Conservation (phyloP, 768 basidiomycete species). For the Boletus speciosus region DNA sequence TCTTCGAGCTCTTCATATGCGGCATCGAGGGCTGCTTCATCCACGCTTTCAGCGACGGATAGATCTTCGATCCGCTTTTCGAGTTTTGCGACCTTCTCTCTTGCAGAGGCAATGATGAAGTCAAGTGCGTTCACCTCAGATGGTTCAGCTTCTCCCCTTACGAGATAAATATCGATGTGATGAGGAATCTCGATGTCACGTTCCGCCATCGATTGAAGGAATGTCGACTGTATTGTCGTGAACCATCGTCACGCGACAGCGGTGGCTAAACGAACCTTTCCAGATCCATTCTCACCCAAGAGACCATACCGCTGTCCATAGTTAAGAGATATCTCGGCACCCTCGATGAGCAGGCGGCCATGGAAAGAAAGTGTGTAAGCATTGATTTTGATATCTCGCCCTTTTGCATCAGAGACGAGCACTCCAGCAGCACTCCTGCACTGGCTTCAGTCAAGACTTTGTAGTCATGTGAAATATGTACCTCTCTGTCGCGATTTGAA, state of each 20-base stretch:
- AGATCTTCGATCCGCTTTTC: constrained; percentile 94
- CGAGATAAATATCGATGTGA: constrained; percentile 98
- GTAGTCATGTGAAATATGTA: constrained; percentile 27
- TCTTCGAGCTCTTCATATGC: constrained; percentile 97
- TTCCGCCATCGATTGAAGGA: constrained; percentile 92
- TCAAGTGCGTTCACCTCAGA: constrained; percentile 95
- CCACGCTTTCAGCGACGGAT: constrained; percentile 83
- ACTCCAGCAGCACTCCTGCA: constrained; percentile 86
- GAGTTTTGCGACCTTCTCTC: constrained; percentile 87
- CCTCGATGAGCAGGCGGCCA: constrained; percentile 76
- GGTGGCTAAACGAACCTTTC: constrained; percentile 65
- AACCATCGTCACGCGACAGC: constrained; percentile 1
- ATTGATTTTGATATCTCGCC: constrained; percentile 97
- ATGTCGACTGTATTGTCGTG: constrained; percentile 67
- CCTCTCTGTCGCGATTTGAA: constrained; percentile 89
- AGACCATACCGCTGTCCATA: constrained; percentile 94
- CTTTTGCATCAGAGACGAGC: constrained; percentile 86
- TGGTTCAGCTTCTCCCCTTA: constrained; percentile 93
- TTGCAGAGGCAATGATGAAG: constrained; percentile 92
- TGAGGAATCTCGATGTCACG: constrained; percentile 92
- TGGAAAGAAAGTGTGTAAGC: constrained; percentile 96
- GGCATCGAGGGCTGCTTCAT: constrained; percentile 82
- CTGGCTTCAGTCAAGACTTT: constrained; percentile 5
- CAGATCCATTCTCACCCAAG: constrained; percentile 96
- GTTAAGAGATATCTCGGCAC: constrained; percentile 69